Evolutionary conservation across 495 filamentous ascomycete genomes (phyloP).

Genomic region (Cetradonia linearis): DNA sequence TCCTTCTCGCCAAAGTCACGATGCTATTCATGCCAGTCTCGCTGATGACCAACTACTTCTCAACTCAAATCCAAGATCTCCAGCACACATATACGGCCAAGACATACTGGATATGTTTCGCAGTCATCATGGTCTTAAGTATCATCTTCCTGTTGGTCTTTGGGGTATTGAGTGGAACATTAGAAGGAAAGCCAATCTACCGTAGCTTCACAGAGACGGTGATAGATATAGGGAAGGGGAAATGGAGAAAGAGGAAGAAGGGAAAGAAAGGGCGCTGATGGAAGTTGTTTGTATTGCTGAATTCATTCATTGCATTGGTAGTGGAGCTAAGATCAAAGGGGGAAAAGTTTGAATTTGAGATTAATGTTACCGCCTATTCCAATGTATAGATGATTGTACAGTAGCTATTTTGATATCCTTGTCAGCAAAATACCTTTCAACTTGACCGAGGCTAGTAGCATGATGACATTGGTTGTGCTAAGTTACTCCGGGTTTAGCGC

Average conservation of each 20-base stretch:
- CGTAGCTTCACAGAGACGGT: slow-evolving; percentile 11
- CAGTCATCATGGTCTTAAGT: slow-evolving; percentile 54
- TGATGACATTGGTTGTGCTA: background rate
- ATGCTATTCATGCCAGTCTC: slow-evolving; percentile 79
- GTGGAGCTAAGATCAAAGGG: background rate
- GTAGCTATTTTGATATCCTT: background rate
- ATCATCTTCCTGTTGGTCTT: slow-evolving; percentile 45
- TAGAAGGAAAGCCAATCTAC: slow-evolving; percentile 44
- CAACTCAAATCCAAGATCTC: slow-evolving; percentile 53
- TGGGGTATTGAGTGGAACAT: slow-evolving; percentile 38
- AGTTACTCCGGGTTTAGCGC: background rate
- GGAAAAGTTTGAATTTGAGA: background rate
- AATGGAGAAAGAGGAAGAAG: slow-evolving; percentile 9
- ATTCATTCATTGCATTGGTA: background rate
- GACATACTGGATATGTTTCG: slow-evolving; percentile 67
- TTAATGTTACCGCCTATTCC: background rate
- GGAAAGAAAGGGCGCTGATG: background rate
- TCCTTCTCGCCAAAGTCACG: slow-evolving; percentile 71
- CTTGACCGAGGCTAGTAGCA: background rate
- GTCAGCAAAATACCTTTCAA: background rate
- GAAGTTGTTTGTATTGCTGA: background rate
- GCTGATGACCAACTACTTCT: slow-evolving; percentile 79
- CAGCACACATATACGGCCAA: slow-evolving; percentile 45
- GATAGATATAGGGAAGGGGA: slow-evolving; percentile 1
- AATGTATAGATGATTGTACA: background rate